Percentiles rank a stretch among this genome's conserved stretches.
Conservation (phyloP, 2,329 filamentous ascomycete genomes). For the Capronia coronata region DNA sequence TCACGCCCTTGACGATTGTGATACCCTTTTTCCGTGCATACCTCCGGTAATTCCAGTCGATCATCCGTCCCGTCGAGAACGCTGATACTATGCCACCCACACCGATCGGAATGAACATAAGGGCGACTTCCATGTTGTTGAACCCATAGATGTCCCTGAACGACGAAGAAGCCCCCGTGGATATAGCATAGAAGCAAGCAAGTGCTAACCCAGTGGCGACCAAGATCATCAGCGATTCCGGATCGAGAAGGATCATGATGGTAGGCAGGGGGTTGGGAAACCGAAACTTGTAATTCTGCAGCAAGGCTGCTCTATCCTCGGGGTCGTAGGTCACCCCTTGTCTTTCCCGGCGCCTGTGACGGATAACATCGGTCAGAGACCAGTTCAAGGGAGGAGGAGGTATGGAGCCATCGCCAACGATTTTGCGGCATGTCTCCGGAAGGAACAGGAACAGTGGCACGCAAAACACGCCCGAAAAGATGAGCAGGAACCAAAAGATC, state of each 20-base stretch:
- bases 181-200: constrained; percentile 41
- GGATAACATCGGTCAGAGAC: constrained; percentile 27
- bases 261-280: constrained; percentile 36
- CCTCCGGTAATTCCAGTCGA: constrained; percentile 40
- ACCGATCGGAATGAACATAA: constrained; percentile 31
- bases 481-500: constrained; percentile 51
- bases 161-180: constrained; percentile 40
- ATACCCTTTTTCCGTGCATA: constrained; percentile 33
- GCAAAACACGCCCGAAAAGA: constrained; percentile 36
- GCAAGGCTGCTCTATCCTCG: constrained; percentile 2
- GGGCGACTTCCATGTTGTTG: constrained; percentile 41
- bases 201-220: constrained; percentile 16
- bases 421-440: constrained; percentile 38
- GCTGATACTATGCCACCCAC: constrained; percentile 27
- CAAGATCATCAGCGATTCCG: constrained; percentile 34
- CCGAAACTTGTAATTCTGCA: constrained; percentile 24
- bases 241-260: constrained; percentile 33
- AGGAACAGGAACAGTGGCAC: constrained; percentile 32
- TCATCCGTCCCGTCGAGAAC: constrained; percentile 18
- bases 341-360: constrained; percentile 7
- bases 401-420: constrained; percentile 33
- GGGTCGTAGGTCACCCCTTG: not conserved
- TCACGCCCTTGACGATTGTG: constrained; percentile 24
- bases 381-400: constrained; percentile 29
- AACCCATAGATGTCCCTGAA: constrained; percentile 43